phyloP scores from a whole-genome alignment of 1,284 basidiomycete species.

The Apiotrichum akiyoshidainum region DNA sequence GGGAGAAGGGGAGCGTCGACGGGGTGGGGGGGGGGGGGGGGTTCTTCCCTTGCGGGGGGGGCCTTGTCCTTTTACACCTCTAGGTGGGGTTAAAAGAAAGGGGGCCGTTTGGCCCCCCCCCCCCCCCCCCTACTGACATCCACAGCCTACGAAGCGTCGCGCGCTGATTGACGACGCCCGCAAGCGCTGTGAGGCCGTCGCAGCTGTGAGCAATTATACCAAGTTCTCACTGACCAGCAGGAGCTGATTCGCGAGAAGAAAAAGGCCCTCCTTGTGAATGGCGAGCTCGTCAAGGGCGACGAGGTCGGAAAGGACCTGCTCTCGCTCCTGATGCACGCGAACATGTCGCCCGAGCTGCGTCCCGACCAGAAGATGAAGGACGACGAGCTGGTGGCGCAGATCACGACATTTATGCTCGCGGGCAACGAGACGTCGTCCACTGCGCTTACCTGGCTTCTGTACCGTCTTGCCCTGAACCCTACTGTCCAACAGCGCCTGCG shows the following conservation, averaged over 20 bases:
- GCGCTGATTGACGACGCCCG: neutral
- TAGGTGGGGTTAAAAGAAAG: too few species aligned
- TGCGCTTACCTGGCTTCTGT: conserved; percentile 69
- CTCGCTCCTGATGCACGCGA: conserved; percentile 61
- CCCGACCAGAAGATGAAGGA: conserved; percentile 61
- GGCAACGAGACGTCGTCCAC: conserved; percentile 77
- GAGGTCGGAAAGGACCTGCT: conserved; percentile 54
- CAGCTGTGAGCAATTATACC: conserved; percentile 53
- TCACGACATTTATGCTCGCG: conserved; percentile 63
- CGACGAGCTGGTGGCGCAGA: conserved; percentile 67
- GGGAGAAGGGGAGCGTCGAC: conserved; percentile 12
- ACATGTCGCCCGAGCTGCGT: conserved; percentile 57
- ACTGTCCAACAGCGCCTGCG: conserved; percentile 60
- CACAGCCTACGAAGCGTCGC: conserved; percentile 3
- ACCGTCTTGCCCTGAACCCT: conserved; percentile 61
- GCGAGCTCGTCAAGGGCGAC: conserved; percentile 42
- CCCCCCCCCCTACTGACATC: too few species aligned
- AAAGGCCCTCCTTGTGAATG: neutral
- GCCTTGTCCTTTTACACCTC: too few species aligned
- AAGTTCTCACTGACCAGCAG: conserved; percentile 51
- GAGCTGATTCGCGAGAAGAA: conserved; percentile 1
- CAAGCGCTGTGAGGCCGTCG: neutral
- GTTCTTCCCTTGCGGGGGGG: too few species aligned
- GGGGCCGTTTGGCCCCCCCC: too few species aligned
- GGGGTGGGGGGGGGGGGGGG: conserved; percentile 16